Conservation (phyloP, 75 land plant species). For the Sequoia sempervirens region DNA sequence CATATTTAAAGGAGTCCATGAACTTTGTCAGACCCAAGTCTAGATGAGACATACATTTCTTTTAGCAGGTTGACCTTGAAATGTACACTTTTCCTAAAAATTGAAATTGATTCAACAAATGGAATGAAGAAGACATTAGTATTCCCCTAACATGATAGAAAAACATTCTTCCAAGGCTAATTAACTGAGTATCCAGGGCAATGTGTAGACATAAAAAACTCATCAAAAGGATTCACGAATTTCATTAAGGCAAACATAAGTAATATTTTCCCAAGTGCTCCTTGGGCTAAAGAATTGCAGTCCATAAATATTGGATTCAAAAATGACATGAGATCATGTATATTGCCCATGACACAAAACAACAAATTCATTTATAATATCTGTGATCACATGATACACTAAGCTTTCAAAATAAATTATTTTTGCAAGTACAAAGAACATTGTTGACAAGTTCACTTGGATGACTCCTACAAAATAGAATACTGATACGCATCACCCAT, state of each 20-base stretch:
- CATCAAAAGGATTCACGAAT: not conserved
- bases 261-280: no score
- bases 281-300: not conserved
- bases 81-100: no score
- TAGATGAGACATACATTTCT: no score
- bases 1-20: not conserved
- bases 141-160: not conserved
- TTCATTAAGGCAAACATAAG: not conserved
- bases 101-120: not conserved
- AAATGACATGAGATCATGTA: not conserved
- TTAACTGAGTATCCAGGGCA: not conserved
- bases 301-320: no score
- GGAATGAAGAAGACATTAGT: not conserved
- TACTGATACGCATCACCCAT: not conserved
- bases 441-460: not conserved
- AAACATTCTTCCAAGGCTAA: not conserved
- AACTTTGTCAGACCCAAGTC: not conserved
- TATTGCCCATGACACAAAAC: not conserved
- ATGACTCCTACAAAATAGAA: not conserved
- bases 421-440: not conserved
- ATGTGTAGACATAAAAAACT: not conserved
- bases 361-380: not conserved
- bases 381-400: not conserved
- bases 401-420: not conserved
- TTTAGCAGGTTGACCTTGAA: no score